Conservation (phyloP, 2,329 filamentous ascomycete genomes). For the Myriosclerotinia duriaeana region DNA sequence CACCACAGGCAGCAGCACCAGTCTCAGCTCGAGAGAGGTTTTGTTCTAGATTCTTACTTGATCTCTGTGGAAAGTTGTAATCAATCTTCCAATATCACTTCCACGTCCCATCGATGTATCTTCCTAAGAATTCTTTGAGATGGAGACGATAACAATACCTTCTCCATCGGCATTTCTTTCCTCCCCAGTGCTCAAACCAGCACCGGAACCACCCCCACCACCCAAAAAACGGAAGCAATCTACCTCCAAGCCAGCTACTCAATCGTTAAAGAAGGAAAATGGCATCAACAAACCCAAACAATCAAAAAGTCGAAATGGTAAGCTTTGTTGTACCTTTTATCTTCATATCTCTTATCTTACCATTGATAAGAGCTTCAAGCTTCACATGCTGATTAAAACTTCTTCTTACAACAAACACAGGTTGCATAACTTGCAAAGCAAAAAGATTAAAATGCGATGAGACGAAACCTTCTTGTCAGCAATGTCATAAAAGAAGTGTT, state of each 20-base stretch:
- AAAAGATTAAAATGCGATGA: slow-evolving; percentile 75
- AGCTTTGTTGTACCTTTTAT: slow-evolving; percentile 36
- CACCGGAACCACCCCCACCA: slow-evolving; percentile 35
- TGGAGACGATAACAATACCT: slow-evolving; percentile 61
- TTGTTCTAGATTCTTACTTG: slow-evolving; percentile 10
- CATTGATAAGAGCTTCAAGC: slow-evolving; percentile 31
- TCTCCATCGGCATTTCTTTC: slow-evolving; percentile 56
- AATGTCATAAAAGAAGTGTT: slow-evolving; percentile 65
- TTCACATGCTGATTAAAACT: slow-evolving; percentile 26
- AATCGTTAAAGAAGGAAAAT: slow-evolving; percentile 38
- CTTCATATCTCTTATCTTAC: slow-evolving; percentile 32
- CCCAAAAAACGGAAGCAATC: slow-evolving; percentile 34
- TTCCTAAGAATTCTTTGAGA: slow-evolving; percentile 38
- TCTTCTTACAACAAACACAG: slow-evolving; percentile 44
- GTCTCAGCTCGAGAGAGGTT: neutral
- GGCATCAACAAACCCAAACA: slow-evolving; percentile 62
- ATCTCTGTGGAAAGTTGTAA: neutral
- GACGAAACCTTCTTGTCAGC: slow-evolving; percentile 65
- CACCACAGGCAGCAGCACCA: slow-evolving; percentile 10
- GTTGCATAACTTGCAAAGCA: slow-evolving; percentile 71
- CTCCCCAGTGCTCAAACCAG: slow-evolving; percentile 40
- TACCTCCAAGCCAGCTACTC: slow-evolving; percentile 28
- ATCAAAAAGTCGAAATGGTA: slow-evolving; percentile 75
- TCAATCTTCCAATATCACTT: slow-evolving; percentile 12
- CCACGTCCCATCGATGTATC: slow-evolving; percentile 30